Conservation (phyloP, 2,329 filamentous ascomycete genomes). For the Sclerotinia sclerotiorum region DNA sequence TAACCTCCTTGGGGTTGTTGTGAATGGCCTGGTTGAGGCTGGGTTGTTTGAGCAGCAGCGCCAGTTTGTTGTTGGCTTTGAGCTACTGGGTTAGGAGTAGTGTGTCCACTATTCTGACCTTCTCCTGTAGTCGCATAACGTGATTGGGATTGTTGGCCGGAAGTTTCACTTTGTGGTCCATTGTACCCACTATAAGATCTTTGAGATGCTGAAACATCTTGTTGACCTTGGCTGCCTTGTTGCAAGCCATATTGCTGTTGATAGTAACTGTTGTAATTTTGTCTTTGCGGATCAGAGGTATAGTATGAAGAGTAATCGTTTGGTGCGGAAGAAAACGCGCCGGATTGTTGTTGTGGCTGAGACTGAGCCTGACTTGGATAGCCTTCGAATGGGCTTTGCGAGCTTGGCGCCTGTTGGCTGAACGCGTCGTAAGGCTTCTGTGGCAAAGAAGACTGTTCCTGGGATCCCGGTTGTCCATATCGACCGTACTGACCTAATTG, state of each 20-base stretch:
- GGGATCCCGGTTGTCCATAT: constrained; percentile 61
- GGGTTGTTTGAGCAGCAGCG: constrained; percentile 45
- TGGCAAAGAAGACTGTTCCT: constrained; percentile 58
- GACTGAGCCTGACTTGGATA: constrained; percentile 59
- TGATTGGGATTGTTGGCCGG: constrained; percentile 62
- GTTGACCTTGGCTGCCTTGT: constrained; percentile 61
- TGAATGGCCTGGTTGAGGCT: constrained; percentile 47
- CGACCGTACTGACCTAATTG: constrained; percentile 62
- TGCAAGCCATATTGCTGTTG: constrained; percentile 56
- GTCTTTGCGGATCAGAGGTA: constrained; percentile 70
- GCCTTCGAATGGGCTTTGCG: constrained; percentile 62
- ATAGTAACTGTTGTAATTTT: constrained; percentile 72
- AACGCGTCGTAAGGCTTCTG: constrained; percentile 91
- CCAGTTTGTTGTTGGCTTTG: constrained; percentile 50
- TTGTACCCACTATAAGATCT: constrained; percentile 77
- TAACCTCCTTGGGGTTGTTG: constrained; percentile 53
- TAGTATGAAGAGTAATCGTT: constrained; percentile 86
- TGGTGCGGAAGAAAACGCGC: constrained; percentile 70
- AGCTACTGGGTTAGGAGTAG: constrained; percentile 79
- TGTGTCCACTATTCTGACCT: constrained; percentile 81
- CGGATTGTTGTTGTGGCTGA: constrained; percentile 58
- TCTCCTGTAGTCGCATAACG: constrained; percentile 64
- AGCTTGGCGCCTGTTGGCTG: constrained; percentile 65
- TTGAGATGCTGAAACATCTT: constrained; percentile 70
- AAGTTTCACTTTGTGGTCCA: constrained; percentile 63